These are phyloP conservation scores for Thozetella sp. DNA, from an alignment of 495 filamentous ascomycete species.

Conservation along the genomic window DNA sequence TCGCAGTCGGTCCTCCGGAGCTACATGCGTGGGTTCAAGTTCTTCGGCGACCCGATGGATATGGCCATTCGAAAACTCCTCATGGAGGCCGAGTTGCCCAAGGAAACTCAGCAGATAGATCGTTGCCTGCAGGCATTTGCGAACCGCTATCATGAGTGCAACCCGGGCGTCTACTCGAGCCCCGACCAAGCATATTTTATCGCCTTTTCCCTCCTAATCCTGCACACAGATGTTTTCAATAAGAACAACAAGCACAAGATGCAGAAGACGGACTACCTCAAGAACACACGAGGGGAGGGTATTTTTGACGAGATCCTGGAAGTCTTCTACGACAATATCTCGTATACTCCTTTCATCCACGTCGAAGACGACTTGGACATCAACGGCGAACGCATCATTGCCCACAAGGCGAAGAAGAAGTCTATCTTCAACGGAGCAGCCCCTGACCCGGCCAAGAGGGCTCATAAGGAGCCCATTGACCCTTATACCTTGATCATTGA, in stretches of 20 bases:
- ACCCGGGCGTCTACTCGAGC: conserved; percentile 89
- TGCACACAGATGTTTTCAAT: conserved; percentile 98
- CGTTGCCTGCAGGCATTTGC: conserved; percentile 92
- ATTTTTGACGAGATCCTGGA: conserved; percentile 90
- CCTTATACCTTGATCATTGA: conserved; percentile 95
- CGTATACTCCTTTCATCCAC: conserved; percentile 96
- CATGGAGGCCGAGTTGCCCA: conserved; percentile 95
- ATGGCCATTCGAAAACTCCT: conserved; percentile 95
- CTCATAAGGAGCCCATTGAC: conserved; percentile 83
- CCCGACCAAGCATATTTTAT: conserved; percentile 98
- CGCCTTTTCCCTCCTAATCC: conserved; percentile 92
- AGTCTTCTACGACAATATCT: conserved; percentile 98
- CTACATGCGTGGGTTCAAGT: conserved; percentile 92
- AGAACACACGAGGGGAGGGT: conserved; percentile 87
- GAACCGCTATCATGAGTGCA: conserved; percentile 97
- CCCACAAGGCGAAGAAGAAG: conserved; percentile 69
- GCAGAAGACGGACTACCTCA: conserved; percentile 94
- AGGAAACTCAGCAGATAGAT: conserved; percentile 98
- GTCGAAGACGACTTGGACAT: conserved; percentile 89
- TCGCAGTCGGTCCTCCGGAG: conserved; percentile 80
- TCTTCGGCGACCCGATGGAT: conserved; percentile 95
- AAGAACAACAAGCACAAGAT: conserved; percentile 99
- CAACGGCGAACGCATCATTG: conserved; percentile 72
- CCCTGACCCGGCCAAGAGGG: conserved; percentile 64
- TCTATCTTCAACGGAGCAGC: conserved; percentile 67